Conservation (phyloP, 768 basidiomycete genomes). For the Exidia glandulosa region DNA sequence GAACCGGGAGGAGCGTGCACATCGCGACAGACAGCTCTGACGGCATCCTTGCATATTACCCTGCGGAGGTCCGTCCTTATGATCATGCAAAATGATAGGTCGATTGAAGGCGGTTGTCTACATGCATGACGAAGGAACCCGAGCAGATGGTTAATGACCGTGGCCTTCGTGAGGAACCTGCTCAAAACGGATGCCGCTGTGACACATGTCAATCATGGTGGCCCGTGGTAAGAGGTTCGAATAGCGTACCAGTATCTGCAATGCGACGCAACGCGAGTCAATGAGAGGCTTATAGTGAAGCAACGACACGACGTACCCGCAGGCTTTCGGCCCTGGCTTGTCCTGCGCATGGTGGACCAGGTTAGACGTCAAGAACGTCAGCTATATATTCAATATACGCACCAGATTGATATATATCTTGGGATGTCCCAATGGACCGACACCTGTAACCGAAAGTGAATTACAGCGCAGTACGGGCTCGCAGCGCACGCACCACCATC, state of each 20-base stretch:
- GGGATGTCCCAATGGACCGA: constrained; percentile 91
- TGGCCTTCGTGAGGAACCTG: constrained; percentile 68
- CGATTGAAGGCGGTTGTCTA: too few species aligned
- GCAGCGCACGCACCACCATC: constrained; percentile 71
- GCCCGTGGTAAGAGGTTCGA: background rate
- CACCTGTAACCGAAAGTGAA: constrained; percentile 42
- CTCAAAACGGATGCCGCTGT: constrained; percentile 82
- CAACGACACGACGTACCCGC: constrained; percentile 57
- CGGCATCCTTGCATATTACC: too few species aligned
- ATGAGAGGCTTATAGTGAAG: constrained; percentile 1
- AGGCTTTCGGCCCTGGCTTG: constrained; percentile 74
- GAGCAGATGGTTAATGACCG: constrained; percentile 28
- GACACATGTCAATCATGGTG: constrained; percentile 4
- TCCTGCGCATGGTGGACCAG: constrained; percentile 40
- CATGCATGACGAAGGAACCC: too few species aligned
- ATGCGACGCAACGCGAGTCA: constrained; percentile 8
- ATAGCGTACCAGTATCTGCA: constrained; percentile 26
- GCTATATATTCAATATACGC: constrained; percentile 18
- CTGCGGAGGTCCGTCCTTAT: too few species aligned
- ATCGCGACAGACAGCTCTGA: too few species aligned
- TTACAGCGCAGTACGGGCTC: background rate
- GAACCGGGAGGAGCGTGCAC: too few species aligned
- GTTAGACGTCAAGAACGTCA: background rate
- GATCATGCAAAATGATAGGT: too few species aligned
- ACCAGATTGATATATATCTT: constrained; percentile 95